Conservation (phyloP, 768 basidiomycete species). For the Phaeotremella skinneri region DNA sequence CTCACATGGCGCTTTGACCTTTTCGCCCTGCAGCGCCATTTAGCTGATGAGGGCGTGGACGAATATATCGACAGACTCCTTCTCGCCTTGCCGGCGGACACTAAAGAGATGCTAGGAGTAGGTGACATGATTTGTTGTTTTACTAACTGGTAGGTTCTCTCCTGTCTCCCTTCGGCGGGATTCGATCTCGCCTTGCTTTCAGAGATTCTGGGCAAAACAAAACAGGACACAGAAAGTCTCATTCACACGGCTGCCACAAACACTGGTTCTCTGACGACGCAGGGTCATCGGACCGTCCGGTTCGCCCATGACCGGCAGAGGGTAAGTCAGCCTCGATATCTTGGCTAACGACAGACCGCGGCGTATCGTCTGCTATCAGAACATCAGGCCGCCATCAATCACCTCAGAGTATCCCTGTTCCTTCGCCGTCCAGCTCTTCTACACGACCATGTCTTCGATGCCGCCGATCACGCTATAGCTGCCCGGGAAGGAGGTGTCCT, state of each 20-base stretch:
- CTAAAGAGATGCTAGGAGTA: conserved; percentile 17
- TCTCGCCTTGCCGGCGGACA: conserved; percentile 14
- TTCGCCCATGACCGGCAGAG: conserved; percentile 39
- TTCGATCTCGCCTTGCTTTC: conserved; percentile 19
- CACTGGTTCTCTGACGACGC: conserved; percentile 14
- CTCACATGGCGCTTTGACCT: conserved; percentile 25
- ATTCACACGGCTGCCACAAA: conserved; percentile 7
- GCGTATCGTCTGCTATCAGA: conserved; percentile 18
- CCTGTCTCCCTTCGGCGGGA: conserved; percentile 32
- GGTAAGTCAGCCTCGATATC: conserved; percentile 8
- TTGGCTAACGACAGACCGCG: conserved; percentile 9
- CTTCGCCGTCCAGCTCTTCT: conserved; percentile 10
- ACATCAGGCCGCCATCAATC: conserved; percentile 6
- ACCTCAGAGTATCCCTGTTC: conserved; percentile 17
- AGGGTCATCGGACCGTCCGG: background rate
- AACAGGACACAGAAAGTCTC: background rate
- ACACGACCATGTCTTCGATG: conserved; percentile 29
- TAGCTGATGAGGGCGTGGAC: conserved; percentile 26
- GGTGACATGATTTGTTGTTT: background rate
- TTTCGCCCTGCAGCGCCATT: conserved; percentile 20
- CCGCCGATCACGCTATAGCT: conserved; percentile 30
- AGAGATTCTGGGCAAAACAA: conserved; percentile 8
- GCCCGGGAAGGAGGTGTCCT: conserved; percentile 10
- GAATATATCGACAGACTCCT: conserved; percentile 21
- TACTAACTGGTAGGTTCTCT: conserved; percentile 8